Evolutionary conservation across 169 alveolate genomes (phyloP), one percentile per base, ranked within the genome.

Genomic region (Eimeria acervulina): DNA sequence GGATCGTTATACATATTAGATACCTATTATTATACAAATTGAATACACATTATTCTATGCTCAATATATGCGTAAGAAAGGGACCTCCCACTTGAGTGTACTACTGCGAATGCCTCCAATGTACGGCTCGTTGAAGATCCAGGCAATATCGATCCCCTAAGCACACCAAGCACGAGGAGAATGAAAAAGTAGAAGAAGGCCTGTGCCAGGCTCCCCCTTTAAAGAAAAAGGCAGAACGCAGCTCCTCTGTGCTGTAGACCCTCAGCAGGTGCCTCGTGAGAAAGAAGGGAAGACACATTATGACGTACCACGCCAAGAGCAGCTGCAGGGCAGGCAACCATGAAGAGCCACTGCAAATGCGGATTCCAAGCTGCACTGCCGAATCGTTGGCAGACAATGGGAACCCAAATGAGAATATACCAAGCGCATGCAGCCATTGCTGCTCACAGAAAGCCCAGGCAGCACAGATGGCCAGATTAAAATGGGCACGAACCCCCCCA

Each of bases 341-440:
- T 85, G 81, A 85, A 55, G 78, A 44, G 31, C 28, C 81, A 33
- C 59, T 85, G 93, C 80, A 85, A 8, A n/a, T 28, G 76, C 13
- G 93, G 93, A 61, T 61, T 21, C 93, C 93, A 85, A 4, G 93
- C 93, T 17, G 76, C 93, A 85, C 80, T 85, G 26, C 93, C 93
- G 23, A 85, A 61, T 28, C 93, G 59, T 38, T 85, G 93, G 59
- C 93, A 85, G 19, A 85, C 93, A 55, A 85, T 61, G 28, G 93
- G 93, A 2, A 61, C 93, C 93, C 93, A 85, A 2, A 85, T 61
- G 5, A 85, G 78, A 8, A 61, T 47, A 61, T 61, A 85, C 93
- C 93, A 85, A 33, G 81, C 93, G 28, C 93, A 85, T 13, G 93
- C 93, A 13, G 93, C 93, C 93, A 85, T 85, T 2, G 93, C 93